phyloP scores from a whole-genome alignment of 495 filamentous ascomycete genomes.

The Neurospora discreta region DNA sequence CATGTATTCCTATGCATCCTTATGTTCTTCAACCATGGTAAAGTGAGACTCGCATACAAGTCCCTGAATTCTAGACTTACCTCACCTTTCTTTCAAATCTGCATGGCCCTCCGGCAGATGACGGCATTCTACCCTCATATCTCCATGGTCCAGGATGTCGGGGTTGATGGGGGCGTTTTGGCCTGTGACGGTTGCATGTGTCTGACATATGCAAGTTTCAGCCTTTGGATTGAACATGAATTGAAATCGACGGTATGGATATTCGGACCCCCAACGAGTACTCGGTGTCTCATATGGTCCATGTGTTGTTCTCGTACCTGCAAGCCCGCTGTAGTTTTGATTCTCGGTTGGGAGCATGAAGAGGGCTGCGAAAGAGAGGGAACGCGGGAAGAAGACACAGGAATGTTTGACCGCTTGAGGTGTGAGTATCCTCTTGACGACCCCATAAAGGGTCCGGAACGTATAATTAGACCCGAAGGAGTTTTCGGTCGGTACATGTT shows the following conservation, averaged over 20 bases:
- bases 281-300: background rate
- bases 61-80: background rate
- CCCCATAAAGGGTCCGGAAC: background rate
- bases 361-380: background rate
- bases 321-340: background rate
- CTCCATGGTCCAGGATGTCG: background rate
- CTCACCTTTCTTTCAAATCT: background rate
- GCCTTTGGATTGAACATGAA: background rate
- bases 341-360: background rate
- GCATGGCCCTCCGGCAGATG: background rate
- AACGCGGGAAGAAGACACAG: background rate
- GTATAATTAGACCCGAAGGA: background rate
- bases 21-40: background rate
- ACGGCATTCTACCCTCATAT: background rate
- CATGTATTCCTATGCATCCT: background rate
- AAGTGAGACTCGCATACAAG: background rate
- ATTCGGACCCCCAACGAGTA: background rate
- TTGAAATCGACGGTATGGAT: background rate
- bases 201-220: background rate
- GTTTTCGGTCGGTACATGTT: background rate
- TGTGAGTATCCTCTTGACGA: background rate
- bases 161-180: background rate
- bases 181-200: background rate
- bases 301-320: background rate
- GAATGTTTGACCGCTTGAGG: background rate